Base-by-base conservation (phyloP, 2,329 filamentous ascomycete genomes). In the Pyrenophora seminiperda region DNA sequence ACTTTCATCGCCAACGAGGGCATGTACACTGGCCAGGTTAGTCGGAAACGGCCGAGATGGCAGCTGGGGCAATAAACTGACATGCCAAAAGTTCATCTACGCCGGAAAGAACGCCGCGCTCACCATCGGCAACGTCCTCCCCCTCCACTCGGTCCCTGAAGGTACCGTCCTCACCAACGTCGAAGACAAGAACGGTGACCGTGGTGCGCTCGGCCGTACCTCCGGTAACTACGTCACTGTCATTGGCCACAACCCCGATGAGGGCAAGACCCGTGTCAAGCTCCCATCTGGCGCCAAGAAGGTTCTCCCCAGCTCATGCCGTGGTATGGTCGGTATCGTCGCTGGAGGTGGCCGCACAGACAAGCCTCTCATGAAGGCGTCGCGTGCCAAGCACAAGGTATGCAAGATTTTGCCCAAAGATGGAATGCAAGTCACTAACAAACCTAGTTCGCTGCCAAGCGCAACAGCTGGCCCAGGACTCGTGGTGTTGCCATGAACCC, bases 401-500 rank as follows among this genome's bases (percentile, higher is more conserved):
- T 27, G 64, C 27, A 19, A 40, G 7, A 13, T 41, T 22, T 19
- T 13, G 2, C 1, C 27, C n/a, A 18, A 15, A 3, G 0, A 37
- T 3, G 22, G 22, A 39, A 18, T 7, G 22, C 17, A 27, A 27
- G 0, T 41, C 13, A n/a, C 53, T 60, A 38, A 63, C 46, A 52
- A 22, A 7, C 41, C 34, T 36, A 72, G 90, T 99, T 96, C 83
- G 91, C 92, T 72, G 95, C 97, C 83, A 99, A 99, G 91, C 91
- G 94, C 78, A 97, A 99, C 91, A 93, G 87, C 77, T 99, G 94
- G 94, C 94, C 94, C 82, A 97, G 96, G 90, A 99, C 94, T 86
- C 93, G 94, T 94, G 94, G 94, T 97, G 94, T 99, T 88, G 94
- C 94, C 81, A 99, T 99, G 94, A 99, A 99, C 85, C 94, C 94